These are phyloP conservation scores for Tylopilus sp. DNA, from an alignment of 768 basidiomycete species.

Conservation along the genomic window DNA sequence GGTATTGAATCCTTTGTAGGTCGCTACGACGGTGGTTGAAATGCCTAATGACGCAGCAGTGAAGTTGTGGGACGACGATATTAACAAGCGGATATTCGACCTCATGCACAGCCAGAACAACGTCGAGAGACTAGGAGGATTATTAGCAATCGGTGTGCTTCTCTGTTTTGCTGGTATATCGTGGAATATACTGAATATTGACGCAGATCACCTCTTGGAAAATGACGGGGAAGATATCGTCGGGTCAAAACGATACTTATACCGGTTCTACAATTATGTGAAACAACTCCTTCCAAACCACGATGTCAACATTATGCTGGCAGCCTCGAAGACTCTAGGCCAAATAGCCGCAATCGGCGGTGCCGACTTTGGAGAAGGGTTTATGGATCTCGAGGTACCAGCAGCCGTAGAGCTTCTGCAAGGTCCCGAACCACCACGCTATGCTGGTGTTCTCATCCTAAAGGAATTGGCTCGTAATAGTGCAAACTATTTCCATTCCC, in stretches of 20 bases:
- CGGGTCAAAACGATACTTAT: constrained; percentile 76
- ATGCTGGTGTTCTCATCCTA: constrained; percentile 90
- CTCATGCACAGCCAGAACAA: constrained; percentile 79
- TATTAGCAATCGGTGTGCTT: constrained; percentile 78
- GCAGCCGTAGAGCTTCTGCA: constrained; percentile 79
- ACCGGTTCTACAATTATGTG: constrained; percentile 90
- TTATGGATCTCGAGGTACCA: constrained; percentile 88
- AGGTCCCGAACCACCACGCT: constrained; percentile 75
- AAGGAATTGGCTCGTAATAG: constrained; percentile 92
- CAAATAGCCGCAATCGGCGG: constrained; percentile 84
- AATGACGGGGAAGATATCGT: constrained; percentile 77
- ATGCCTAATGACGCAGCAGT: constrained; percentile 78
- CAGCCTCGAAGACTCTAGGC: constrained; percentile 89
- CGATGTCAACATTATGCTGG: constrained; percentile 91
- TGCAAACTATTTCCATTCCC: constrained; percentile 81
- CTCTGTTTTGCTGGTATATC: background rate
- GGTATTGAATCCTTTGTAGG: constrained; percentile 40
- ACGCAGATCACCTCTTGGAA: constrained; percentile 67
- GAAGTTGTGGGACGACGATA: constrained; percentile 83
- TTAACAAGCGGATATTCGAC: constrained; percentile 76
- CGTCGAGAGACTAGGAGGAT: constrained; percentile 79
- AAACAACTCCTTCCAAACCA: constrained; percentile 87
- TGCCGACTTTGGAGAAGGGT: constrained; percentile 78
- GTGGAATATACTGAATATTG: constrained; percentile 7
- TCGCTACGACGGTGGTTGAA: constrained; percentile 69